phyloP scores from a whole-genome alignment of 2,329 filamentous ascomycete species.

The Pestalotiopsis fici region DNA sequence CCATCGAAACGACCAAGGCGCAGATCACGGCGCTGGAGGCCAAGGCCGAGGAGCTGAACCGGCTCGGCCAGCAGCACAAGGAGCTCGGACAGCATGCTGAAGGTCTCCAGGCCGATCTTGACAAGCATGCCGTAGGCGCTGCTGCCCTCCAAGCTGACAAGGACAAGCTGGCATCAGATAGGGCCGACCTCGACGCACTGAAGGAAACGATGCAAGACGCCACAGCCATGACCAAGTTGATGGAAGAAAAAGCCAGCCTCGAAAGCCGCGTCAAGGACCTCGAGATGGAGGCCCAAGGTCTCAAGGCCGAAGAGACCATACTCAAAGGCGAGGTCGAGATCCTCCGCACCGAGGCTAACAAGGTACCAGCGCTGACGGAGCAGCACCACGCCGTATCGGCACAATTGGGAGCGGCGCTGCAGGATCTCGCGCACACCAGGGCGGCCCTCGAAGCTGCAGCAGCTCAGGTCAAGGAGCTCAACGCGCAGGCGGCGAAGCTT shows the following conservation, averaged over 20 bases:
- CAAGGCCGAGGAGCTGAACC: constrained; percentile 23
- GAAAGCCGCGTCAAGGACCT: constrained; percentile 14
- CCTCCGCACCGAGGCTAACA: constrained; percentile 18
- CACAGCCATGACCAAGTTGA: constrained; percentile 16
- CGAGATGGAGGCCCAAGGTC: background rate
- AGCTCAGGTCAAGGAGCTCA: constrained; percentile 19
- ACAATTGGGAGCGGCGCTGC: constrained; percentile 12
- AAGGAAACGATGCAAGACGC: constrained; percentile 24
- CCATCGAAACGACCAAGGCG: constrained; percentile 16
- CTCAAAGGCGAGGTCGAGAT: constrained; percentile 12
- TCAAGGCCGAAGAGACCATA: constrained; percentile 15
- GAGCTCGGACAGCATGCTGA: constrained; percentile 24
- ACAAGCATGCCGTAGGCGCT: constrained; percentile 16
- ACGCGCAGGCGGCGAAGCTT: constrained; percentile 15
- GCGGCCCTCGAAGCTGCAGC: constrained; percentile 7
- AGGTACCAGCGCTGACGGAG: constrained; percentile 20
- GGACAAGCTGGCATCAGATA: constrained; percentile 15
- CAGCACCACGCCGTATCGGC: constrained; percentile 21
- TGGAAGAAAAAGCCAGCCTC: constrained; percentile 24
- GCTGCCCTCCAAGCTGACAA: constrained; percentile 8
- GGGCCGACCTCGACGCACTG: constrained; percentile 14
- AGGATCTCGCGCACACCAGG: constrained; percentile 15
- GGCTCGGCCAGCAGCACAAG: constrained; percentile 24
- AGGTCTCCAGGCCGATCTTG: constrained; percentile 24
- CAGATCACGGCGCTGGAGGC: constrained; percentile 22